Conservation (phyloP, 148 eudicot genomes). For the Silene uniflora region DNA sequence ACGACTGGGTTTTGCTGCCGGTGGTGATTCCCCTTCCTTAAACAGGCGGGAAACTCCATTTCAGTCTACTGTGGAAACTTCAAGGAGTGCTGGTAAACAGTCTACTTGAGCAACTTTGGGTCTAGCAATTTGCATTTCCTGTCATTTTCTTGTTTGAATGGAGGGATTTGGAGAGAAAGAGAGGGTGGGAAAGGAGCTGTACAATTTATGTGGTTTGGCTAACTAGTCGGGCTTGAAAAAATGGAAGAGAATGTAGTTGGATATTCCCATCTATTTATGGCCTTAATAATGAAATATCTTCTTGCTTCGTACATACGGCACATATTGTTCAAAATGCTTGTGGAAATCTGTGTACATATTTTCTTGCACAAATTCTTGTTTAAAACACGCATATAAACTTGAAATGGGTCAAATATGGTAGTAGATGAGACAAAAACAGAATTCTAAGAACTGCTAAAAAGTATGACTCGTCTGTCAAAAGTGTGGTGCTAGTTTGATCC, state of each 20-base stretch:
- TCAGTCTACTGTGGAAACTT: conserved; percentile 26
- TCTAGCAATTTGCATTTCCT: not conserved
- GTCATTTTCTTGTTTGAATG: not conserved
- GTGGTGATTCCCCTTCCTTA: conserved; percentile 75
- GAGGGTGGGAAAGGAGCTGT: not conserved
- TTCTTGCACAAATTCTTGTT: too few species aligned
- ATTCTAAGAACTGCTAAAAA: too few species aligned
- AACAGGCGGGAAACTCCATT: conserved; percentile 36
- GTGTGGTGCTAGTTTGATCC: too few species aligned
- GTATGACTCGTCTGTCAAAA: too few species aligned
- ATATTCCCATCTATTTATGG: not conserved
- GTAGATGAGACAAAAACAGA: not conserved
- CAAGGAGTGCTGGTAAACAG: conserved; percentile 44
- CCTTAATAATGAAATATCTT: not conserved
- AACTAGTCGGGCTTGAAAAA: not conserved
- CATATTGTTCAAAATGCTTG: too few species aligned
- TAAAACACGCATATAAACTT: not conserved
- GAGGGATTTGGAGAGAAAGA: not conserved
- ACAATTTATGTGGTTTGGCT: not conserved
- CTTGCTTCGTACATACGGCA: not conserved
- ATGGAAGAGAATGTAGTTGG: not conserved
- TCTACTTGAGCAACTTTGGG: conserved; percentile 11
- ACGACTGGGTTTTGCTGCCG: conserved; percentile 96
- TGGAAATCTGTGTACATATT: not conserved
- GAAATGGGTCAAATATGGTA: too few species aligned